Conservation (phyloP, 2,329 filamentous ascomycete species). For the Cryphonectria nitschkei region DNA sequence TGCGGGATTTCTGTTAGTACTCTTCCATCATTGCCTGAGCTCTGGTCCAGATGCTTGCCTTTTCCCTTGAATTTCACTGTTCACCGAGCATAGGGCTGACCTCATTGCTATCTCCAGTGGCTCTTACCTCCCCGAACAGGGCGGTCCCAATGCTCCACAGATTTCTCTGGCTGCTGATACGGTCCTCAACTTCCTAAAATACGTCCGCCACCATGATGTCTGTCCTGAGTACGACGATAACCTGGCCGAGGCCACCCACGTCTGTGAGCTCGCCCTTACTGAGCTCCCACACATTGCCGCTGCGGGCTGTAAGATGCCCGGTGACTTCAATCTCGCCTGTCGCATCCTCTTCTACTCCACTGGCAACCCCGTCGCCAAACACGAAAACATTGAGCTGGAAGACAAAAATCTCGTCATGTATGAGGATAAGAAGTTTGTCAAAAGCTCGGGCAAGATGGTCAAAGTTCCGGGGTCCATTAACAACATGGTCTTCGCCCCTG, state of each 20-base stretch:
- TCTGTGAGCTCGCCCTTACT: constrained; percentile 68
- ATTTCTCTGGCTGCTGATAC: constrained; percentile 68
- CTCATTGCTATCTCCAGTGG: constrained; percentile 45
- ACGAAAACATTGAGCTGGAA: neutral
- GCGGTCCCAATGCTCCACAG: constrained; percentile 56
- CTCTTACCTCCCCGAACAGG: constrained; percentile 58
- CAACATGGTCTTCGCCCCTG: constrained; percentile 38
- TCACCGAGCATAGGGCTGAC: neutral
- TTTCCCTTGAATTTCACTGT: too few relatives aligned
- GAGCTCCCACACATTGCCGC: constrained; percentile 67
- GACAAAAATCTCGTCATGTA: neutral
- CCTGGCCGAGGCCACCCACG: constrained; percentile 64
- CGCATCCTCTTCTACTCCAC: constrained; percentile 64
- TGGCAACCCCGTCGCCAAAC: neutral
- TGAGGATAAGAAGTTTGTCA: constrained; percentile 33
- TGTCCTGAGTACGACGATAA: constrained; percentile 78
- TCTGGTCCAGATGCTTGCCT: neutral
- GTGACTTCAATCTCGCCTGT: constrained; percentile 79
- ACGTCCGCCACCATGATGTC: constrained; percentile 81
- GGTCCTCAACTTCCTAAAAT: constrained; percentile 85
- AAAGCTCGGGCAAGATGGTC: constrained; percentile 27
- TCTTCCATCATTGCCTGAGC: neutral
- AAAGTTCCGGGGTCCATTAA: constrained; percentile 31
- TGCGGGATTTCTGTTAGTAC: constrained; percentile 74
- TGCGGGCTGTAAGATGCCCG: constrained; percentile 64